phyloP scores from a whole-genome alignment of 495 filamentous ascomycete genomes.

The Tetracladium setigerum region DNA sequence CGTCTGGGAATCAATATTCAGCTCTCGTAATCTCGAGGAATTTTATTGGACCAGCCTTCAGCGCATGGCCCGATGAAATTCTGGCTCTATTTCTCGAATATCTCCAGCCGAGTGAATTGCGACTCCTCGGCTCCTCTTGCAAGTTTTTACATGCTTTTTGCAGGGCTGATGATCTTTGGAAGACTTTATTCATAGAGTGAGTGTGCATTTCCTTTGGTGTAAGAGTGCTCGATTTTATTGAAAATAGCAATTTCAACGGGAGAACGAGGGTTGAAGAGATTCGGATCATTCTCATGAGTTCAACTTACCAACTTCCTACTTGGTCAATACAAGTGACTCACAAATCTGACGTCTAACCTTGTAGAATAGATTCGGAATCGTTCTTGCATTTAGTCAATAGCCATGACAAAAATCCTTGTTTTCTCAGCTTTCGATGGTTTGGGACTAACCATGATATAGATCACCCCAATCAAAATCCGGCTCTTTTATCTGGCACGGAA shows the following conservation, averaged over 20 bases:
- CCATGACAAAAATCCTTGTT: neutral
- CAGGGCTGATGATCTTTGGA: slow-evolving; percentile 85
- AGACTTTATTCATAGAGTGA: slow-evolving; percentile 78
- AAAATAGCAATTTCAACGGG: too few relatives aligned
- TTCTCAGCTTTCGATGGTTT: neutral
- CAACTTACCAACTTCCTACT: too few relatives aligned
- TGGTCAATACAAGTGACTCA: too few relatives aligned
- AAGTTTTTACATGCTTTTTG: slow-evolving; percentile 85
- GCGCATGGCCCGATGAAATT: slow-evolving; percentile 70
- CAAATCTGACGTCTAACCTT: too few relatives aligned
- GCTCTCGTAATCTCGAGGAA: slow-evolving; percentile 57
- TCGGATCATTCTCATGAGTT: too few relatives aligned
- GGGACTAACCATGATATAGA: slow-evolving; percentile 1
- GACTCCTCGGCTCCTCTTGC: slow-evolving; percentile 71
- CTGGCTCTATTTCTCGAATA: slow-evolving; percentile 68
- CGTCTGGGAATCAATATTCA: slow-evolving; percentile 76
- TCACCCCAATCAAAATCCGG: slow-evolving; percentile 19
- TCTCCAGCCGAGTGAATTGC: slow-evolving; percentile 55
- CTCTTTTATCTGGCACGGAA: slow-evolving; percentile 69
- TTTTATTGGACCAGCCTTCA: slow-evolving; percentile 52
- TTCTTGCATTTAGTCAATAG: too few relatives aligned
- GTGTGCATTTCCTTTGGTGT: slow-evolving; percentile 34
- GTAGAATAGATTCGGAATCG: too few relatives aligned
- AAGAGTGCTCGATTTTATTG: too few relatives aligned
- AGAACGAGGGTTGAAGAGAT: too few relatives aligned